Evolutionary conservation across 2,329 filamentous ascomycete genomes (phyloP).

Genomic region (Aurifilum marmelostoma): DNA sequence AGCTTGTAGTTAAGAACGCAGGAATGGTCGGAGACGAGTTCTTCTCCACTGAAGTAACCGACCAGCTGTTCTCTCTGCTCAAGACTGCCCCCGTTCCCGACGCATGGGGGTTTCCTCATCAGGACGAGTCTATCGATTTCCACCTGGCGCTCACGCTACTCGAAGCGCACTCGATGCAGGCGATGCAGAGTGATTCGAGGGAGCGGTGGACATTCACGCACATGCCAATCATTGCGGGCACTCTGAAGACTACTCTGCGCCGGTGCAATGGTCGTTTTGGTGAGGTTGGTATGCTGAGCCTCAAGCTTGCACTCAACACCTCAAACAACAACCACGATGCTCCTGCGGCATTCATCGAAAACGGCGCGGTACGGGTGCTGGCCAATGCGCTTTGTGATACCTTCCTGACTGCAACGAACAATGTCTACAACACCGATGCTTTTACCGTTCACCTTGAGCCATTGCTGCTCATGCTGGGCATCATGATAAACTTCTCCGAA

Average conservation of each 20-base stretch:
- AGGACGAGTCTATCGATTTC: slow-evolving; percentile 44
- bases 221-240: slow-evolving; percentile 54
- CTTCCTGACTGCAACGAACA: slow-evolving; percentile 52
- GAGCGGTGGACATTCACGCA: slow-evolving; percentile 53
- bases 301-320: slow-evolving; percentile 80
- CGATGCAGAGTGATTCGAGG: slow-evolving; percentile 48
- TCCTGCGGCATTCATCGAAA: slow-evolving; percentile 70
- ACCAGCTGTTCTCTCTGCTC: slow-evolving; percentile 53
- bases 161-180: slow-evolving; percentile 56
- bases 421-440: slow-evolving; percentile 53
- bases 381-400: slow-evolving; percentile 54
- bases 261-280: slow-evolving; percentile 43
- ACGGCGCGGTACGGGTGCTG: slow-evolving; percentile 54
- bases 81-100: slow-evolving; percentile 39
- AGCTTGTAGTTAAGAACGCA: slow-evolving; percentile 57
- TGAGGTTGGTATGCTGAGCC: slow-evolving; percentile 50
- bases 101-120: slow-evolving; percentile 42
- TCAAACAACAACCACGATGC: slow-evolving; percentile 78
- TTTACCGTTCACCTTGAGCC: slow-evolving; percentile 62
- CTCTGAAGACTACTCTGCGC: slow-evolving; percentile 46
- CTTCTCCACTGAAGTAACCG: slow-evolving; percentile 51
- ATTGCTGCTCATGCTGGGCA: slow-evolving; percentile 76
- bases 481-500: slow-evolving; percentile 87
- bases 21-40: slow-evolving; percentile 53
- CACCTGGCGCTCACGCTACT: slow-evolving; percentile 52